Evolutionary conservation across 768 basidiomycete species (phyloP), one percentile per base, ranked within the genome.

Genomic region (Chlorophyllum brunneum): DNA sequence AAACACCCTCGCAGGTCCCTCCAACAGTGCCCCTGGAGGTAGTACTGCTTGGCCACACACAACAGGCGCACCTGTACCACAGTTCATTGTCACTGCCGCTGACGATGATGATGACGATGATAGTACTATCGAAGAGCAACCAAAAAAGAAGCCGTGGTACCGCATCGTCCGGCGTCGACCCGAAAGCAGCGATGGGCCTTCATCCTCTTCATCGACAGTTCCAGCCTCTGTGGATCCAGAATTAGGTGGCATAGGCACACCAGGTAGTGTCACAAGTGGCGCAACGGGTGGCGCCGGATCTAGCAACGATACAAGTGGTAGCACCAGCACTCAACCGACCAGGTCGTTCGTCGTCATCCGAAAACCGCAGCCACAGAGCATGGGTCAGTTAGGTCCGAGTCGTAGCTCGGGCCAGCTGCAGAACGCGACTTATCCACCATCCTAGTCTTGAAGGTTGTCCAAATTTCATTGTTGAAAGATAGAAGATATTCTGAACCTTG

Each of bases 261-360:
- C 67, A 36, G 56, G 67, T 15, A 61, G 67, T 15, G 63, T 68
- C 29, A 6, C 30, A 9, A 23, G 38, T n/a, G 27, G 26, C 9
- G 11, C 43, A 18, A 26, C 18, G 31, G 40, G 29, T 11, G 30
- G 11, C 30, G 47, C n/a, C 8, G 34, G 40, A 4, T 43, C 42
- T 6, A 36, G 33, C 20, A 40, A n/a, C 2, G 38, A 31, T 66
- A 59, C 23, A 9, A 8, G 27, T 16, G 45, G 57, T 15, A 50
- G 48, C 9, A 31, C 22, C 27, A 15, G 27, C 29, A 38, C 39
- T 43, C 70, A 67, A 54, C 74, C 68, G 38, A 75, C 67, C 56
- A 68, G 80, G 58, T 85, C 84, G 24, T 88, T 88, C 56, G 85
- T 87, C 16, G 85, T 88, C 29, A 79, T 86, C 43, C 75, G 84